Base-by-base conservation (phyloP, 352 stramenopile species). In the Globisporangium cederbergense region DNA sequence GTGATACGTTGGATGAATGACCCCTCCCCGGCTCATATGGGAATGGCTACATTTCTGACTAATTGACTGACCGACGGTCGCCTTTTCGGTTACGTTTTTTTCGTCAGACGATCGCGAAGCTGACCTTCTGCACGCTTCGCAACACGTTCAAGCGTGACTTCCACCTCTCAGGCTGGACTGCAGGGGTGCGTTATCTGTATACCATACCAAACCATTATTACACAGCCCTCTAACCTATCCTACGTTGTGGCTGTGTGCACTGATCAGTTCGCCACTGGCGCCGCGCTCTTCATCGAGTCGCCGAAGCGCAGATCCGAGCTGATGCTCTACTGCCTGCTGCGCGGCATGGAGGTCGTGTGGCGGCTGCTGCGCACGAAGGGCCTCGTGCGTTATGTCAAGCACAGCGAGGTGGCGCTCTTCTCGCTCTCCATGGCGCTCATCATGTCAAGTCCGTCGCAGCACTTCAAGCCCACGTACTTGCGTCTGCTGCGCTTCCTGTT, bases 391-490 rank as follows among this genome's bases (percentile, higher is more conserved):
- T 93, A 91, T 60, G 75, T 89, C 43, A 77, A 81, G 49, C 73
- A 90, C 70, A 86, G 73, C 60, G 80, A 95, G 61, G 83, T 92
- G 25, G 73, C 80, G 34, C 68, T 95, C 28, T 95, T 95, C 66
- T 93, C 80, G 56, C 54, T 95, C 38, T 93, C 86, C 30, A 91
- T 95, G 80, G 80, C 86, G 32, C 64, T 88, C 45, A 93, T 93
- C 69, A 91, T 93, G 83, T 90, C 83, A 32, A 84, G 76, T 30
- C 84, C 83, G 22, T 61, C 83, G 2, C 67, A 78, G 62, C 78
- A 91, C 70, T 90, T 95, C 68, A 95, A 95, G 68, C 81, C 83
- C 18, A 92, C 86, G 32, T 93, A 95, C 62, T 71, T 90, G 36
- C 70, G 74, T 42, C 87, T 93, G 55, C 58, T 92, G 56, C 78